phyloP scores from a whole-genome alignment of 129 eudicot species.

The Centella asiatica region DNA sequence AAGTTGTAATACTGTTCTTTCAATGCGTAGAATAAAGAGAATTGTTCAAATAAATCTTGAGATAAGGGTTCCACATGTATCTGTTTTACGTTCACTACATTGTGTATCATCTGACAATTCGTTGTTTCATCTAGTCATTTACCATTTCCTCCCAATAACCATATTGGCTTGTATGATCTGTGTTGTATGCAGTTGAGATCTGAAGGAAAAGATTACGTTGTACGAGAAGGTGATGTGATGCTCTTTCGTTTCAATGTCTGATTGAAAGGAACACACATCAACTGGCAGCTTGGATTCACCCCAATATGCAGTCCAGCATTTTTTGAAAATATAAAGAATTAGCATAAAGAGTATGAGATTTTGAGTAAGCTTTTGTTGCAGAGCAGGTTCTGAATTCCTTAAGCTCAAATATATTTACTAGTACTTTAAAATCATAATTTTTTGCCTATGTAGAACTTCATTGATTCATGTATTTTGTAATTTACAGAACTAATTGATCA shows the following conservation, averaged over 20 bases:
- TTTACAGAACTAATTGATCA: background rate
- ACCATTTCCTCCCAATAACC: background rate
- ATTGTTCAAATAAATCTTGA: no score
- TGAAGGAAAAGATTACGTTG: slow-evolving; percentile 92
- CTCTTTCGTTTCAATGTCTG: slow-evolving; percentile 84
- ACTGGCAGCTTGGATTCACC: background rate
- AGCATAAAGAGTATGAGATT: background rate
- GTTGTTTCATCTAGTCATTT: background rate
- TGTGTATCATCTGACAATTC: no score
- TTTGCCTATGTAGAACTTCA: slow-evolving; percentile 3
- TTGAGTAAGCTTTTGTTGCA: slow-evolving; percentile 3
- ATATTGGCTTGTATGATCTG: slow-evolving; percentile 3
- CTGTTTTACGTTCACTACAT: no score
- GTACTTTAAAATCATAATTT: background rate
- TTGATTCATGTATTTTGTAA: background rate
- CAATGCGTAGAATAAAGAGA: no score
- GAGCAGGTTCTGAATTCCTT: slow-evolving; percentile 2
- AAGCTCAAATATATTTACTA: background rate
- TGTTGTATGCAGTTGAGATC: slow-evolving; percentile 69
- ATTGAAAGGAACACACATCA: slow-evolving; percentile 1
- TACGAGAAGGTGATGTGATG: slow-evolving; percentile 96
- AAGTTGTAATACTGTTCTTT: no score
- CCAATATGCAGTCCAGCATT: background rate
- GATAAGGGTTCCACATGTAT: no score
- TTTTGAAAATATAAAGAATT: background rate